Percentiles rank a stretch among this genome's conserved stretches.
phyloP scores from a whole-genome alignment of 306 rosid species.

The Carpinus fangiana region DNA sequence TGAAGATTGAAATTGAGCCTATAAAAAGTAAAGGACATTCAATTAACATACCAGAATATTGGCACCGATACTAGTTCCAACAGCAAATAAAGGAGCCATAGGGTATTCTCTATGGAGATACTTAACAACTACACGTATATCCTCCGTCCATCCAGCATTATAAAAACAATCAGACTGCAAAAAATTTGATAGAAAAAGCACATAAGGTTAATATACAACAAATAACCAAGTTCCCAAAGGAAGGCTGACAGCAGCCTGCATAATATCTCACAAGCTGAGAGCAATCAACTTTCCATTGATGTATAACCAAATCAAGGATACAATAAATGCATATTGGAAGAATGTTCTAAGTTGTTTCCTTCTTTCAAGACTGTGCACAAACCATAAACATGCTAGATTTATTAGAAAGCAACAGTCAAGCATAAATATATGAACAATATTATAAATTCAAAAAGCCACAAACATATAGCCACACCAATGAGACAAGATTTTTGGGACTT shows the following conservation, averaged over 20 bases:
- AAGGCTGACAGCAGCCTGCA: not conserved
- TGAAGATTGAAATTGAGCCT: not conserved
- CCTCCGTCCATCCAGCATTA: conserved; percentile 99
- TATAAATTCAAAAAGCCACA: not conserved
- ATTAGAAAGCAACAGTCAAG: not conserved
- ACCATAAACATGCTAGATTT: not conserved
- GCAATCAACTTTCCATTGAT: conserved; percentile 3
- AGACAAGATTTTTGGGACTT: not conserved
- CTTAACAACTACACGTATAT: conserved; percentile 62
- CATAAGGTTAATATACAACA: not conserved
- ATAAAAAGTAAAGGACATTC: not conserved
- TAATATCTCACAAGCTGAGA: not conserved
- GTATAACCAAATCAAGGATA: not conserved
- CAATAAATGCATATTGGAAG: not conserved
- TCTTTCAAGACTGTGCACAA: not conserved
- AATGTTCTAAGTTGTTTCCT: not conserved
- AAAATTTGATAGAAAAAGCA: conserved; percentile 23
- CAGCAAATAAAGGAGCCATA: conserved; percentile 65
- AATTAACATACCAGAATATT: conserved; percentile 69
- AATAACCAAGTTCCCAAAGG: not conserved
- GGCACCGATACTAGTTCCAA: conserved; percentile 96
- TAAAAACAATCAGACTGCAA: conserved; percentile 95
- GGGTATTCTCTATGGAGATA: conserved; percentile 74
- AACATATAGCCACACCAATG: not conserved
- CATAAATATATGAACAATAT: too few relatives aligned